Evolutionary conservation across 2,329 filamentous ascomycete genomes (phyloP).

Genomic region (Ophiostoma quercus): DNA sequence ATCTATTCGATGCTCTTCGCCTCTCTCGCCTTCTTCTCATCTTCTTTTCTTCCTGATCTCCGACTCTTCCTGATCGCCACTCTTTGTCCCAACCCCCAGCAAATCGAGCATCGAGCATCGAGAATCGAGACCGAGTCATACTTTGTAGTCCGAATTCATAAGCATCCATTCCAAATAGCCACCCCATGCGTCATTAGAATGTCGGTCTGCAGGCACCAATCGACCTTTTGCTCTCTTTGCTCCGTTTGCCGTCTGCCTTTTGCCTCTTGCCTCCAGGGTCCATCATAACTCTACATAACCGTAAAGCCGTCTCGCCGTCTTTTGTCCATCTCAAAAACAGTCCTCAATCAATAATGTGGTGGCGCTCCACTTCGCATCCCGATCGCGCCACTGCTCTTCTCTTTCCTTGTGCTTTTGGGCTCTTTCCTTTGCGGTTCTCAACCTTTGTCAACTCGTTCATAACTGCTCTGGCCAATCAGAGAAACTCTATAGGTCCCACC

Average conservation of each 20-base stretch:
- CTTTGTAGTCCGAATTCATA: neutral
- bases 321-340: neutral
- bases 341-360: neutral
- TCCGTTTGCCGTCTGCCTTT: neutral
- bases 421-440: neutral
- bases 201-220: neutral
- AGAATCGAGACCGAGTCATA: neutral
- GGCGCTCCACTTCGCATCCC: neutral
- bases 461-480: neutral
- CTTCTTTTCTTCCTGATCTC: neutral
- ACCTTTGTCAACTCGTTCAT: neutral
- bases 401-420: too few species aligned
- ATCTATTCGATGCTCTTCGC: neutral
- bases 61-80: conserved; percentile 2
- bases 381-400: conserved; percentile 7
- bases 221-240: neutral
- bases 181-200: conserved; percentile 1
- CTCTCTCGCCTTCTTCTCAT: neutral
- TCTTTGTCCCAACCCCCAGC: neutral
- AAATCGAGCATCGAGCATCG: neutral
- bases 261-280: neutral
- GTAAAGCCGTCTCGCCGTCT: neutral
- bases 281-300: neutral
- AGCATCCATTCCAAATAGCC: neutral
- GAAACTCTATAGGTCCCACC: neutral